A percentile compares a stretch with the other conserved stretches of the same genome.
phyloP scores from a whole-genome alignment of 495 filamentous ascomycete species.

The Cladorrhinum samala region DNA sequence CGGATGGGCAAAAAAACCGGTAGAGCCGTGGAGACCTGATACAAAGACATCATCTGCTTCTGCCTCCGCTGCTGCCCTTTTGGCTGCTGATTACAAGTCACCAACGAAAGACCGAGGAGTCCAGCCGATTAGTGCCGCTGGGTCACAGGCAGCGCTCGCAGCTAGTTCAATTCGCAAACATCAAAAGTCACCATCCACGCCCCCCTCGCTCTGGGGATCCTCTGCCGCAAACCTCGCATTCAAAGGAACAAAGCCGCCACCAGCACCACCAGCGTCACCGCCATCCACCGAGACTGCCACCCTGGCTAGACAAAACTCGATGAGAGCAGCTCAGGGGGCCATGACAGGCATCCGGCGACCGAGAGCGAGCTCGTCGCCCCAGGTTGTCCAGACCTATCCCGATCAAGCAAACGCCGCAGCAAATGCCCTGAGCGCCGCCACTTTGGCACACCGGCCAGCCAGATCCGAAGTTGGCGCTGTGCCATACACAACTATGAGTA shows the following conservation, averaged over 20 bases:
- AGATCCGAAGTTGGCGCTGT: slow-evolving; percentile 34
- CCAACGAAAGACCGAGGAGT: slow-evolving; percentile 46
- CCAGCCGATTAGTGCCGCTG: slow-evolving; percentile 48
- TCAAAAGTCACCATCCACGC: slow-evolving; percentile 34
- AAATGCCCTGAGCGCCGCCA: slow-evolving; percentile 65
- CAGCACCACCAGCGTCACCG: slow-evolving; percentile 4
- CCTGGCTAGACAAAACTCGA: slow-evolving; percentile 47
- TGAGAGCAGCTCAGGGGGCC: slow-evolving; percentile 68
- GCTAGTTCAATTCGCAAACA: slow-evolving; percentile 57
- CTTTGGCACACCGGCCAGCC: slow-evolving; percentile 44
- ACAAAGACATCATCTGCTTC: slow-evolving; percentile 43
- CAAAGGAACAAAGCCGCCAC: slow-evolving; percentile 20
- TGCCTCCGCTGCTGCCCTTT: slow-evolving; percentile 61
- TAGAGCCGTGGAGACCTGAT: slow-evolving; percentile 54
- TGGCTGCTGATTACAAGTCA: slow-evolving; percentile 62
- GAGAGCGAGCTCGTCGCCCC: slow-evolving; percentile 61
- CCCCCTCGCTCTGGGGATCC: slow-evolving; percentile 45
- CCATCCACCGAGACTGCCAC: slow-evolving; percentile 8
- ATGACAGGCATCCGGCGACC: slow-evolving; percentile 50
- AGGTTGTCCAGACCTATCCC: slow-evolving; percentile 40
- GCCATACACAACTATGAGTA: slow-evolving; percentile 43
- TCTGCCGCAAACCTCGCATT: slow-evolving; percentile 56
- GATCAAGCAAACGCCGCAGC: slow-evolving; percentile 53
- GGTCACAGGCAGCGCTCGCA: slow-evolving; percentile 65
- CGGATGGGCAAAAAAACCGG: slow-evolving; percentile 62